phyloP scores from a whole-genome alignment of 192 early-diverging fungal species.

The Neocallimastix lanati region DNA sequence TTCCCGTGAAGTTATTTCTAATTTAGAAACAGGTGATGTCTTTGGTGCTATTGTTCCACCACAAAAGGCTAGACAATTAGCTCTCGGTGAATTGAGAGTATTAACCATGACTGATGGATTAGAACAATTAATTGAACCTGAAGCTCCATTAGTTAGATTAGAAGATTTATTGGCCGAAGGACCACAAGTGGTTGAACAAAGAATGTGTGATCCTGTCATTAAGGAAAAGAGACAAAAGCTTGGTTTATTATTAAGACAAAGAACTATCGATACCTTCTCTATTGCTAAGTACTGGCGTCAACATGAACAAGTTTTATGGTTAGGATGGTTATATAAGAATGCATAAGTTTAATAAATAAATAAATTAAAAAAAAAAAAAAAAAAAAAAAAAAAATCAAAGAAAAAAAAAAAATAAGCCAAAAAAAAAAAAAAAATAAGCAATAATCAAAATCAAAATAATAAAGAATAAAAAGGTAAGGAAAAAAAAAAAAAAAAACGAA shows the following conservation, averaged over 20 bases:
- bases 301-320: slow-evolving; percentile 18
- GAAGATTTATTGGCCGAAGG: slow-evolving; percentile 12
- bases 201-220: slow-evolving; percentile 15
- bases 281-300: slow-evolving; percentile 20
- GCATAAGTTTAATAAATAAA: too few species aligned
- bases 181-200: slow-evolving; percentile 3
- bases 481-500: too few species aligned
- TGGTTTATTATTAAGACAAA: slow-evolving; percentile 11
- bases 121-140: slow-evolving; percentile 5
- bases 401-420: too few species aligned
- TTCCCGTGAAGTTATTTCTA: slow-evolving; percentile 12
- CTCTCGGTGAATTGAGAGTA: slow-evolving; percentile 14
- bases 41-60: slow-evolving; percentile 20
- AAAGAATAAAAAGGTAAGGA: too few species aligned
- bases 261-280: slow-evolving; percentile 17
- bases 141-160: not conserved
- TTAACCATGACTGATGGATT: slow-evolving; percentile 19
- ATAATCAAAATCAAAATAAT: too few species aligned
- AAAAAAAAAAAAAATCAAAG: too few species aligned
- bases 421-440: too few species aligned
- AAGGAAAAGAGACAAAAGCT: slow-evolving; percentile 10
- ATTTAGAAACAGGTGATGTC: slow-evolving; percentile 3
- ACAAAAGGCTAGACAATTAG: slow-evolving; percentile 14
- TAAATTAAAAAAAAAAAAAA: not conserved
- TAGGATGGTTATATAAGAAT: not conserved